Base-by-base conservation (phyloP, 2,329 filamentous ascomycete species). In the Esteya vermicola region DNA sequence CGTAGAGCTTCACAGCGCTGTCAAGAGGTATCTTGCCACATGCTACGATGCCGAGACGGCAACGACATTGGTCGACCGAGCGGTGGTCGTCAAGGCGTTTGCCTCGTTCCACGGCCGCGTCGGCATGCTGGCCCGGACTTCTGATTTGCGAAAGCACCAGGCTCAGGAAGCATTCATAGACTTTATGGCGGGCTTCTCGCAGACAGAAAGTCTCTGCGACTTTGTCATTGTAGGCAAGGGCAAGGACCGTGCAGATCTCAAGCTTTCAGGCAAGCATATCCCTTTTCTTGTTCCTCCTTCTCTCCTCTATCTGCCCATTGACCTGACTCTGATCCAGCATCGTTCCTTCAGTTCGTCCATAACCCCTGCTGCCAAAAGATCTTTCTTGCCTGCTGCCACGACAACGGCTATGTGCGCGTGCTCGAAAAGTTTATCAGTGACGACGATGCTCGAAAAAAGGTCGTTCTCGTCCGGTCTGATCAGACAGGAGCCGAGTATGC, bases 321-420 rank as follows among this genome's bases (percentile, higher is more conserved):
- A 28, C 26, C 26, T n/a, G n/a, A n/a, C n/a, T n/a, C n/a, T n/a
- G n/a, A 14, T 28, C 14, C 16, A 39, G 37, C 37, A 3, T 33
- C 37, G 9, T 33, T 39, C 16, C 37, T 21, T 6, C 37, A 32
- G 4, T 25, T 25, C 22, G n/a, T 39, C 10, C n/a, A 26, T 4
- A 39, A 39, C 16, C 37, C 37, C 10, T 39, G 28, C 21, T 39
- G 37, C 37, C 37, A 33, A 6, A 28, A 8, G 20, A 33, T 39
- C 16, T 16, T 39, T 4, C 28, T 39, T 28, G 37, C 37, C 16
- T 33, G 37, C 28, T 39, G 37, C 28, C 37, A 39, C 22, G 37
- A 39, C 30, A 39, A 39, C 21, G 37, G 37, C 28, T 39, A 39
- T 16, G 37, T 39, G 28, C 37, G 37, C 21, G 25, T 33, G 30